Percentiles rank a stretch among this genome's conserved stretches.
Evolutionary conservation across 2,329 filamentous ascomycete species (phyloP).

Genomic region (Fonsecaea multimorphosa): DNA sequence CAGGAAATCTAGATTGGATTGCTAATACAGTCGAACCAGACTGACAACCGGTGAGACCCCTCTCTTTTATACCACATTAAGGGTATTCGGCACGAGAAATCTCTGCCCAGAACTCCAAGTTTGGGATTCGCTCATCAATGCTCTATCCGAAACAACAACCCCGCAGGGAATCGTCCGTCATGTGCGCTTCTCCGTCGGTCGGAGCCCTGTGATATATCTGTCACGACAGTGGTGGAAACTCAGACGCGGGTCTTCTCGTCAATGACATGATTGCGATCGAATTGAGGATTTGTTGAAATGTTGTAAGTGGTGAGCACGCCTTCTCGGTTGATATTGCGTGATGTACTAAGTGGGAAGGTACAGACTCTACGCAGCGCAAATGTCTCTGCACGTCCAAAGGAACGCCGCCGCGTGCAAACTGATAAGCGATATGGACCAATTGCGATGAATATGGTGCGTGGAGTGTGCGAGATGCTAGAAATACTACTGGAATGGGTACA

Average conservation of each 20-base stretch:
- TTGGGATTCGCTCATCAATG: conserved; percentile 9
- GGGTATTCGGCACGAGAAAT: conserved; percentile 17
- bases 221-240: neutral
- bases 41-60: neutral
- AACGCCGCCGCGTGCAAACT: neutral
- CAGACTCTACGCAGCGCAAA: conserved; percentile 8
- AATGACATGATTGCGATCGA: neutral
- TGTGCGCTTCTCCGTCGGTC: conserved; percentile 10
- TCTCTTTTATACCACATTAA: conserved; percentile 12
- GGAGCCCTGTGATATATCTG: neutral
- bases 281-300: neutral
- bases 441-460: neutral
- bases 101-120: conserved; percentile 1
- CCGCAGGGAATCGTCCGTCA: conserved; percentile 12
- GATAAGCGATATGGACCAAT: conserved; percentile 17
- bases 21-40: neutral
- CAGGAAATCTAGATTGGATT: neutral
- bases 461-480: neutral
- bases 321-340: conserved; percentile 34
- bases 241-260: neutral
- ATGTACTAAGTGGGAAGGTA: conserved; percentile 29
- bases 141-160: conserved; percentile 10
- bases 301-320: conserved; percentile 28
- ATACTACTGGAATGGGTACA: neutral
- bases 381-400: neutral